Percentiles rank a stretch among this genome's conserved stretches.
Conservation (phyloP, 768 basidiomycete species). For the Epithele typhae region DNA sequence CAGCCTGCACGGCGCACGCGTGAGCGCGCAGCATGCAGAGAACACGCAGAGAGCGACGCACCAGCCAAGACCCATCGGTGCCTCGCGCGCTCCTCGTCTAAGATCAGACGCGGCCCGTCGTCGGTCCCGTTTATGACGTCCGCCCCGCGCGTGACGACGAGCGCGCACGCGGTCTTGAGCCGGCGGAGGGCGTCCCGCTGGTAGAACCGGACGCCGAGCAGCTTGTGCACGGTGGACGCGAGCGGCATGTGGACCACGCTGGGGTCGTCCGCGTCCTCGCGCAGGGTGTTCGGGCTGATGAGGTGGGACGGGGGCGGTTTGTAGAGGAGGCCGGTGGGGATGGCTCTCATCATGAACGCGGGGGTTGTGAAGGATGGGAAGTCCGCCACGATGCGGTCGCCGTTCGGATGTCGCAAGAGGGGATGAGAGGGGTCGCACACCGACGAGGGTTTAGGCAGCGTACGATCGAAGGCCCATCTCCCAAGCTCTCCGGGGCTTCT, state of each 20-base stretch:
- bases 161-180: constrained; percentile 35
- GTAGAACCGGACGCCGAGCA: constrained; percentile 32
- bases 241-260: constrained; percentile 8
- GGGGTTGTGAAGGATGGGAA: constrained; percentile 6
- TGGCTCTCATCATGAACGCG: constrained; percentile 24
- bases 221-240: background rate
- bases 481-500: too few species aligned
- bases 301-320: constrained; percentile 21
- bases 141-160: constrained; percentile 40
- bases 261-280: constrained; percentile 7
- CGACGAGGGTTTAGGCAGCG: too few species aligned
- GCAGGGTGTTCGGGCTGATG: background rate
- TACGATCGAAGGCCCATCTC: too few species aligned
- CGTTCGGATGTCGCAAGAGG: too few species aligned
- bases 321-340: constrained; percentile 30
- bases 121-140: constrained; percentile 19
- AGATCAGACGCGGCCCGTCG: constrained; percentile 12
- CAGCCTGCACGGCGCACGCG: constrained; percentile 33
- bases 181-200: constrained; percentile 29
- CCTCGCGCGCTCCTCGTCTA: constrained; percentile 5
- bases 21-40: background rate
- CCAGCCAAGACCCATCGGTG: constrained; percentile 12
- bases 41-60: constrained; percentile 7
- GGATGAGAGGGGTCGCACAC: too few species aligned
- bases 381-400: too few species aligned